These are phyloP conservation scores for Venturia aucupariae DNA, from an alignment of 2,329 filamentous ascomycete species.

Conservation along the genomic window DNA sequence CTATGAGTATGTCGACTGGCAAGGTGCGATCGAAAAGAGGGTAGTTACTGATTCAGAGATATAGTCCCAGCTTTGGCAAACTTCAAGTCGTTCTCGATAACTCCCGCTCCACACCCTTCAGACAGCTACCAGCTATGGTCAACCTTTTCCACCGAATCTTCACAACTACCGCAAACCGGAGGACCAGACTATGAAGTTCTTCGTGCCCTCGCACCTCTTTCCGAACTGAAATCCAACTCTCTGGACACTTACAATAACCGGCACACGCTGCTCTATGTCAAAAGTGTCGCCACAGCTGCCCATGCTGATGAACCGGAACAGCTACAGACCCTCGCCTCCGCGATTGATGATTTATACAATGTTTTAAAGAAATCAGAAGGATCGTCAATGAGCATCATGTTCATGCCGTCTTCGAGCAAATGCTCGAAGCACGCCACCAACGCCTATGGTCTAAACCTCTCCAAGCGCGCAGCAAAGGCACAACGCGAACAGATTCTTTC, in stretches of 20 bases:
- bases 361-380: background rate
- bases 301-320: background rate
- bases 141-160: conserved; percentile 5
- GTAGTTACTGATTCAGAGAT: background rate
- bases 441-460: conserved; percentile 28
- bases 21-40: background rate
- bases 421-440: conserved; percentile 25
- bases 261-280: conserved; percentile 8
- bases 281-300: conserved; percentile 4
- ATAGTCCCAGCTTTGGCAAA: conserved; percentile 6
- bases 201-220: background rate
- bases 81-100: conserved; percentile 11
- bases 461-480: background rate
- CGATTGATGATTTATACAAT: background rate
- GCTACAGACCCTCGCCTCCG: background rate
- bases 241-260: conserved; percentile 5
- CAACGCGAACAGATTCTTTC: background rate
- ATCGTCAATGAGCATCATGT: conserved; percentile 11
- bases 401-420: conserved; percentile 22
- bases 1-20: conserved; percentile 23
- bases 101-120: conserved; percentile 12
- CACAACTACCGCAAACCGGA: background rate
- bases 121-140: conserved; percentile 13
- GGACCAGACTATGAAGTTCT: background rate
- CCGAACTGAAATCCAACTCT: conserved; percentile 1